A percentile compares a stretch with the other conserved stretches of the same genome.
Conservation (phyloP, 805 yeast species). For the Metschnikowia kunwiensis region DNA sequence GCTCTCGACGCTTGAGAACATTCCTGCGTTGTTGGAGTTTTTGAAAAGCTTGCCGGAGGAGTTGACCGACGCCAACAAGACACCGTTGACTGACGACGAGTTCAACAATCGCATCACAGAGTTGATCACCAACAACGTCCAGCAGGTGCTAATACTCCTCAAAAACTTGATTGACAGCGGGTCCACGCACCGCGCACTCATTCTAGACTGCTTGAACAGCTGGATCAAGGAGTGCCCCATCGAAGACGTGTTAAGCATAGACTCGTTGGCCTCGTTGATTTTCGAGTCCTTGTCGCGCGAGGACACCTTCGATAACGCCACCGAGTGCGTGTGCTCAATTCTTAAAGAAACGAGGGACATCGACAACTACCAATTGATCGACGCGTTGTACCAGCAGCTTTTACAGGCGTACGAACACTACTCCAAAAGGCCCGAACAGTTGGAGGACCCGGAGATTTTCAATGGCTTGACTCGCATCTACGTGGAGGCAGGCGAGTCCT, state of each 20-base stretch:
- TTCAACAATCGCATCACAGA: slow-evolving; percentile 60
- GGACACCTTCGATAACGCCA: slow-evolving; percentile 75
- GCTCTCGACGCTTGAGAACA: slow-evolving; percentile 39
- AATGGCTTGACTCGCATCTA: slow-evolving; percentile 72
- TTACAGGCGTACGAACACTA: slow-evolving; percentile 53
- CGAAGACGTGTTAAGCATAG: slow-evolving; percentile 57
- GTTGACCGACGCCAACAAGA: slow-evolving; percentile 67
- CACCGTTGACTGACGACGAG: slow-evolving; percentile 81
- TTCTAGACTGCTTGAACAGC: slow-evolving; percentile 75
- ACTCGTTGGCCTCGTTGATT: slow-evolving; percentile 64
- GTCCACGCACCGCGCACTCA: slow-evolving; percentile 30
- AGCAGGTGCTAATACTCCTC: slow-evolving; percentile 62
- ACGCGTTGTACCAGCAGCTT: slow-evolving; percentile 66
- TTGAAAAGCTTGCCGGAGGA: slow-evolving; percentile 91
- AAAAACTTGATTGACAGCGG: slow-evolving; percentile 40
- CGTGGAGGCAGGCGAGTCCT: slow-evolving; percentile 91
- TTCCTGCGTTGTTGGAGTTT: slow-evolving; percentile 65
- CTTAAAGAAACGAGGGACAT: slow-evolving; percentile 79
- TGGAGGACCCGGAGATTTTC: slow-evolving; percentile 62
- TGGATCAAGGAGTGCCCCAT: slow-evolving; percentile 90
- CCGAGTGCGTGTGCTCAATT: slow-evolving; percentile 82
- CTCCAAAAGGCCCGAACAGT: slow-evolving; percentile 27
- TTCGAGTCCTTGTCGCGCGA: slow-evolving; percentile 59
- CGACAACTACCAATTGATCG: slow-evolving; percentile 57
- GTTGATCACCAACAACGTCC: slow-evolving; percentile 64